Base-by-base conservation (phyloP, 2,329 filamentous ascomycete species). In the Epichloe scottii region DNA sequence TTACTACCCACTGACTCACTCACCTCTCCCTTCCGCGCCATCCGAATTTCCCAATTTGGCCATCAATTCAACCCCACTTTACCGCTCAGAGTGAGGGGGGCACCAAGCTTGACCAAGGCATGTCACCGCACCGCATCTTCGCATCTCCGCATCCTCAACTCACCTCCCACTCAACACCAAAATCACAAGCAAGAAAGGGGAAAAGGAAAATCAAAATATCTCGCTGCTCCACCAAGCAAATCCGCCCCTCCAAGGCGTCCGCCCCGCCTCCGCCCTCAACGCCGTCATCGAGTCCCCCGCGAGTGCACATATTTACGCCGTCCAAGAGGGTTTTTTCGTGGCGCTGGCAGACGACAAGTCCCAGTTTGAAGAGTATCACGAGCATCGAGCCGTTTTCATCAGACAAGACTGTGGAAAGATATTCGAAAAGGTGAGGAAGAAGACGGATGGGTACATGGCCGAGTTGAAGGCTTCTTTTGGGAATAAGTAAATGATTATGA, bases 291-390 rank as follows among this genome's bases (percentile, higher is more conserved):
- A n/a, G n/a, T n/a, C n/a, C n/a, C n/a, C n/a, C n/a, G n/a, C n/a
- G n/a, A n/a, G n/a, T 26, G 41, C 71, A 76, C 58, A 71, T 74
- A 48, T 76, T 61, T 53, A 66, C 63, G 17, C 58, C 60, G 35
- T 69, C 64, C 51, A 71, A 69, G 51, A 54, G 61, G 53, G 55
- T 58, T 12, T 58, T 12, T 75, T 71, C 59, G 53, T 75, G 49
- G 51, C 60, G 34, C 53, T 74, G 49, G 55, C 55, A 3, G 63
- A 67, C 44, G 66, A 57, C 10, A 67, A 66, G 54, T 64, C 66
- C 21, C 62, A 66, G 46, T 69, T 67, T 51, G 60, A 70, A 21
- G 60, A 48, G 11, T 67, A 62, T 45, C 72, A 72, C 52, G 51
- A 56, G 3, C 60, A 63, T 12, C 57, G 60, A 5, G 54, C 59